These are phyloP conservation scores for Gynandropsis gynandra DNA, from an alignment of 345 rosid genomes.

Conservation along the genomic window DNA sequence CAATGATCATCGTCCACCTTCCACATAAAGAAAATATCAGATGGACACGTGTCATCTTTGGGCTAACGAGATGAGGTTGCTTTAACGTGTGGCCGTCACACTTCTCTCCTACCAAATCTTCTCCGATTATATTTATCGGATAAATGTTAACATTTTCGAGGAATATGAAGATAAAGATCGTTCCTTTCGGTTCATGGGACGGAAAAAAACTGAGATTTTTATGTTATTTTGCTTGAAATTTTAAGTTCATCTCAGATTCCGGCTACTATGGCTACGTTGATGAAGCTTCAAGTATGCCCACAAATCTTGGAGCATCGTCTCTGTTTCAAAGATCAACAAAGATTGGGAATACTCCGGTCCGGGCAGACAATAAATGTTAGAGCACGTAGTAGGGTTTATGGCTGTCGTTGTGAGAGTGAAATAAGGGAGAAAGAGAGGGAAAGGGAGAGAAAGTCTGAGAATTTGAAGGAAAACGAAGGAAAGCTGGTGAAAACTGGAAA, in stretches of 20 bases:
- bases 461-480: slow-evolving; percentile 30
- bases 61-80: slow-evolving; percentile 55
- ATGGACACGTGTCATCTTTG: slow-evolving; percentile 40
- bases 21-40: slow-evolving; percentile 1
- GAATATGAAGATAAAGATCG: slow-evolving; percentile 6
- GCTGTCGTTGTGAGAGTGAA: slow-evolving; percentile 33
- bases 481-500: slow-evolving; percentile 26
- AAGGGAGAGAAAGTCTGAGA: slow-evolving; percentile 23
- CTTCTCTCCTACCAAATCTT: slow-evolving; percentile 26
- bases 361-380: slow-evolving; percentile 30
- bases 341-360: slow-evolving; percentile 25
- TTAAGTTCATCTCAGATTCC: background rate
- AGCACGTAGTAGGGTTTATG: slow-evolving; percentile 43
- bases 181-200: background rate
- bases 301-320: slow-evolving; percentile 31
- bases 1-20: too few relatives aligned
- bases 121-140: slow-evolving; percentile 11
- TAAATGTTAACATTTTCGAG: slow-evolving; percentile 12
- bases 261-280: slow-evolving; percentile 42
- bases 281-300: slow-evolving; percentile 48
- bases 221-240: slow-evolving; percentile 27
- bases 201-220: background rate
- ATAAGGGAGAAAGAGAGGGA: slow-evolving; percentile 33
- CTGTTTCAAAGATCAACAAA: slow-evolving; percentile 32
- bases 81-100: slow-evolving; percentile 88